These are phyloP conservation scores for Rhizopus sp. DNA, from an alignment of 371 early-diverging fungal species.

Conservation along the genomic window DNA sequence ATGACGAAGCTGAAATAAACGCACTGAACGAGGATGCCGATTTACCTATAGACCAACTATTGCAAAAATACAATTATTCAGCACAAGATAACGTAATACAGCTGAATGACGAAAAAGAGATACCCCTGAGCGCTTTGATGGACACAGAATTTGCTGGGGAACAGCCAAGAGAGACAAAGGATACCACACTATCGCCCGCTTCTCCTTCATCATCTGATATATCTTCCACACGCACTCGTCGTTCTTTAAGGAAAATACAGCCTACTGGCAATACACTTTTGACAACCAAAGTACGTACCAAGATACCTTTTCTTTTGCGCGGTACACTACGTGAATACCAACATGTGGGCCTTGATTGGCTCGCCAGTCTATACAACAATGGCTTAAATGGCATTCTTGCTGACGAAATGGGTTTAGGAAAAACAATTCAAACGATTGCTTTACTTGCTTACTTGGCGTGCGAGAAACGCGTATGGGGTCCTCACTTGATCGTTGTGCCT, in stretches of 20 bases:
- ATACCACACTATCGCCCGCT: not conserved
- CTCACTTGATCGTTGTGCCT: slow-evolving; percentile 91
- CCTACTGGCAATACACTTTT: slow-evolving; percentile 41
- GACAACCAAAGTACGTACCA: slow-evolving; percentile 52
- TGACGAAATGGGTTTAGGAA: slow-evolving; percentile 98
- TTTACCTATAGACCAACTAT: slow-evolving; percentile 52
- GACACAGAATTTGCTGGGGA: not conserved
- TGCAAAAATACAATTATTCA: slow-evolving; percentile 42
- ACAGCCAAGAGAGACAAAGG: not conserved
- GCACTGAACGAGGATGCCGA: not conserved
- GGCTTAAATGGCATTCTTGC: slow-evolving; percentile 97
- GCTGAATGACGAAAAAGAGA: not conserved
- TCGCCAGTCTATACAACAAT: slow-evolving; percentile 91
- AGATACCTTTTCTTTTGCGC: slow-evolving; percentile 64
- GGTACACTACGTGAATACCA: slow-evolving; percentile 78
- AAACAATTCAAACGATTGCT: slow-evolving; percentile 97
- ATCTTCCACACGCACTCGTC: not conserved
- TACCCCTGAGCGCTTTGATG: not conserved
- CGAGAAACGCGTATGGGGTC: slow-evolving; percentile 77
- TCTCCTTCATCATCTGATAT: not conserved
- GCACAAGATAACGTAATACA: not conserved
- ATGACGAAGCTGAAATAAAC: not conserved
- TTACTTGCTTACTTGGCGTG: slow-evolving; percentile 77
- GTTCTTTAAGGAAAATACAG: slow-evolving; percentile 7
- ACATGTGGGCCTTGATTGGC: slow-evolving; percentile 78